Evolutionary conservation across 208 protist species (phyloP), one percentile per base, ranked within the genome.

Genomic region (Leptomonas seymouri): DNA sequence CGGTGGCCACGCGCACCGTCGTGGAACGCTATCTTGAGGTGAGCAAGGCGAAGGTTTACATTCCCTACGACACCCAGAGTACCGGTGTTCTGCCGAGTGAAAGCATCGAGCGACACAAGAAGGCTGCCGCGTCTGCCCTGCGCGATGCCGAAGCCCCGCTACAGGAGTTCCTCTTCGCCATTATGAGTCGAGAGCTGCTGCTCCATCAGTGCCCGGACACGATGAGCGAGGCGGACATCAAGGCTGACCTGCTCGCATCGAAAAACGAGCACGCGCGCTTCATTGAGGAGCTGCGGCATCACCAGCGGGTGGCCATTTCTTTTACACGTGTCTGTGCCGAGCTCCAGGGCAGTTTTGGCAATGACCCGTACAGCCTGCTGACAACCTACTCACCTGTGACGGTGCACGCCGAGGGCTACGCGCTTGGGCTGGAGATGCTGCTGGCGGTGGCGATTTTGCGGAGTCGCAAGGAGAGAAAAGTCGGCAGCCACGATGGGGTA

Each of bases 11-110:
- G 12, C 63, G 58, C 25, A 57, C 53, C 31, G 67, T 74, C 21
- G 77, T 86, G 57, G 81, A 86, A 74, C 76, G 71, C 51, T 86
- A 79, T 59, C 16, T 86, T 0, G 81, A 82, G 50, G 70, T 49
- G 23, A 80, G 60, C 31, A 61, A 70, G 50, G 64, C 69, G 48
- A 80, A 79, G 51, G 56, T 86, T 8, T 81, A 64, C 71, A 80
- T 86, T 36, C 76, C 81, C 5, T 86, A 79, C 55, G 81, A 80
- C 15, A 56, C 50, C 0, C 81, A 86, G 51, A 56, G 61, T 7
- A 65, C 51, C 14, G 81, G 81, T 25, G 36, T 80, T 2, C 11
- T 68, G 30, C 72, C 81, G 6, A 59, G 54, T 31, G 74, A 80
- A 54, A 65, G 81, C 51, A 74, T 71, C 18, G 63, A 71, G 30